Base-by-base conservation (phyloP, 2,329 filamentous ascomycete genomes). In the Pseudocercospora vitis region DNA sequence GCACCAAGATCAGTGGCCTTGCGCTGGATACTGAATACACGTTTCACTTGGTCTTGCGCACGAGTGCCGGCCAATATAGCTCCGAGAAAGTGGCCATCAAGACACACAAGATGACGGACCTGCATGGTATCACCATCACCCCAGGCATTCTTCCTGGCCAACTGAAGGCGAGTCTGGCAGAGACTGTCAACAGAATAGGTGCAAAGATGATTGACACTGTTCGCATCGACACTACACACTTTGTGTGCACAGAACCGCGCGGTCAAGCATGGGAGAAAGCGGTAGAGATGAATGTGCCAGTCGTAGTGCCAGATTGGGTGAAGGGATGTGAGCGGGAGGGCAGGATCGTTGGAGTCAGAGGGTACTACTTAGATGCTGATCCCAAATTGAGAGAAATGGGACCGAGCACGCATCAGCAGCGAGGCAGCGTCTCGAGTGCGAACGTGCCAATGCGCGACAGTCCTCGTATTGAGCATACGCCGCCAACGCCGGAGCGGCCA, bases 21-120 rank as follows among this genome's bases (percentile, higher is more conserved):
- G 91, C 91, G n/a, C 87, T 99, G 69, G 91, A 97, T 72, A 95
- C 89, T 33, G 91, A 95, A 74, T 99, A 97, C 74, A 87, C 84
- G 1, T 99, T 99, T 76, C 90, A 97, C 70, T 80, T 97, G 47
- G 87, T 97, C 7, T 78, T 99, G 68, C 84, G 89, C 66, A 99
- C 94, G 5, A 91, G 85, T 51, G 94, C 94, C 3, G 94, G 94
- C 55, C 95, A 89, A 32, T 91, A 85, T 67, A 81, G 82, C 57
- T 94, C 88, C 70, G 89, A 96, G 61, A 89, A 88, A 70, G 79
- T 99, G 48, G 81, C 82, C 3, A 91, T 96, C 54, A 85, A 87
- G 67, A 99, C 94, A 40, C 94, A 99, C 77, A 96, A 96, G 78
- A 96, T 99, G 91, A 97, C 92, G 32, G 91, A 99, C 71, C 79